Base-by-base conservation (phyloP, 176 grass and related monocot species). In the Carex pumila region DNA sequence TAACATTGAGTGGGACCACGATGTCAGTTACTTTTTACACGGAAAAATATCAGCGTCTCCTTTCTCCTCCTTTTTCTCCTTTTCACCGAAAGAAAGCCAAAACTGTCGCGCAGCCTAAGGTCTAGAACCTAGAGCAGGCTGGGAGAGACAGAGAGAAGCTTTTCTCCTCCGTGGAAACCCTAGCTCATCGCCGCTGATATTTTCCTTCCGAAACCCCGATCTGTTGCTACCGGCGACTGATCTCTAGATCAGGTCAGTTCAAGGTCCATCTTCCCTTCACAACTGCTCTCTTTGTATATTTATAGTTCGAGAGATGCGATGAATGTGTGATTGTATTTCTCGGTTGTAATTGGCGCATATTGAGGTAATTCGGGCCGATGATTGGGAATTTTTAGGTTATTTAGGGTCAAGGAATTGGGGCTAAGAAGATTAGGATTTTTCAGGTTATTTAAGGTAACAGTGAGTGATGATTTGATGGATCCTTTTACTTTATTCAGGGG, bases 171-270 rank as follows among this genome's bases (percentile, higher is more conserved):
- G 11, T 43, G 12, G 21, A 52, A 81, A 83, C 61, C 62, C 81
- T 83, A 69, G 79, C 12, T 50, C 56, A 19, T 81, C 34, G 18
- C 37, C 56, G 79, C 7, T 81, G 18, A 12, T 19, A 22, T 81
- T 45, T 12, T 68, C 19, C 19, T 17, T 29, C 61, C 62, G 63
- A 61, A 5, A 61, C 52, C 45, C 47, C 60, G 62, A 83, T 83
- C 81, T 53, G 61, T 12, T 67, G 43, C 39, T 60, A 66, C 80
- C 80, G 81, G 80, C 13, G 6, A 68, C 22, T 53, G 9, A 15
- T 68, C 13, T 14, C 80, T 83, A 63, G 43, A 68, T 83, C 61
- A 83, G 25, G 30, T 81, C 32, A 81, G 21, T 36, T 62, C 25
- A 19, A 79, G 58, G 34, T 82, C 36, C 7, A 37, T 82, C 61